These are phyloP conservation scores for Pluteus cervinus DNA, from an alignment of 768 basidiomycete genomes.

Conservation along the genomic window DNA sequence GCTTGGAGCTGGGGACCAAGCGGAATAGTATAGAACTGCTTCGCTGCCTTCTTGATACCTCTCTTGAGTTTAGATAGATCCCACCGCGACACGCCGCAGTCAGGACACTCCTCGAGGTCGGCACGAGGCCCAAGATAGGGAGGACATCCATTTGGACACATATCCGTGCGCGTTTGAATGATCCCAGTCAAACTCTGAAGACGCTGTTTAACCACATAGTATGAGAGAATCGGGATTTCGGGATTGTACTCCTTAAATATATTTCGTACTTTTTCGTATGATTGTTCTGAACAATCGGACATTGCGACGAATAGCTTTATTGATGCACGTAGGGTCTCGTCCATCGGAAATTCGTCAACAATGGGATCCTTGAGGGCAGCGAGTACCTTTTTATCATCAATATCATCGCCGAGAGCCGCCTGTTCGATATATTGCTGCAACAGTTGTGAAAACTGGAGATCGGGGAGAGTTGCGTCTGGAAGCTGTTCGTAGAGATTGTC, in stretches of 20 bases:
- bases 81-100: not conserved
- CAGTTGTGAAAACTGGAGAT: not conserved
- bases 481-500: too few species aligned
- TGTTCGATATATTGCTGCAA: not conserved
- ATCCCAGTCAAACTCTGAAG: not conserved
- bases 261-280: not conserved
- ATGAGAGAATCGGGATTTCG: not conserved
- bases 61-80: slow-evolving; percentile 1
- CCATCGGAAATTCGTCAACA: not conserved
- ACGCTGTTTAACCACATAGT: not conserved
- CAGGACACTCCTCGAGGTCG: slow-evolving; percentile 2
- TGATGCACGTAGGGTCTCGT: not conserved
- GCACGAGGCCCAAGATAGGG: not conserved
- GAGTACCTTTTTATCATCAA: not conserved
- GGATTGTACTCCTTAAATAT: not conserved
- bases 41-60: not conserved
- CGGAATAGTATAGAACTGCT: slow-evolving; percentile 4
- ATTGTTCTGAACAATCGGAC: not conserved
- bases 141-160: slow-evolving; percentile 1
- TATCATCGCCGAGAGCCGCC: not conserved
- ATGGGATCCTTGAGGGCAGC: not conserved
- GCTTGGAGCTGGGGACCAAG: not conserved
- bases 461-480: too few species aligned
- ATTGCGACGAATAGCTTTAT: not conserved
- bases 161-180: not conserved